Evolutionary conservation across 257 asterid genomes (phyloP).

Genomic region (Fraxinus quadrangulata): DNA sequence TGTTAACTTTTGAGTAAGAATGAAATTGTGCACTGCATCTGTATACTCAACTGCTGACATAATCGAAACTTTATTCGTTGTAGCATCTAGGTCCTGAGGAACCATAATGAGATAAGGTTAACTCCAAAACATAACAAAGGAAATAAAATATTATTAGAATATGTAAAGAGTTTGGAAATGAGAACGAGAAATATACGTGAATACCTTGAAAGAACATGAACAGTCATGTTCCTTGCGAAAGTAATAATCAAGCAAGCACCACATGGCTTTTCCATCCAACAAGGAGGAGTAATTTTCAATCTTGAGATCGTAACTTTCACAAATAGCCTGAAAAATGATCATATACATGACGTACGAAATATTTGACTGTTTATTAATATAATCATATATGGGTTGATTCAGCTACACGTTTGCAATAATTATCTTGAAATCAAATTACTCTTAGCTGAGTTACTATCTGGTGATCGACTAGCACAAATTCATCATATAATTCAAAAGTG

Average conservation of each 20-base stretch:
- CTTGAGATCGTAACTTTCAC: constrained; percentile 70
- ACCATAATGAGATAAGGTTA: constrained; percentile 23
- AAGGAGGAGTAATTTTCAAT: constrained; percentile 71
- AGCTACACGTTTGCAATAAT: not conserved
- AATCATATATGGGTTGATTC: not conserved
- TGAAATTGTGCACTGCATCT: constrained; percentile 96
- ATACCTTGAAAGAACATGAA: constrained; percentile 67
- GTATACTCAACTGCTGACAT: constrained; percentile 87
- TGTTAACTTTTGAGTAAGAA: constrained; percentile 86
- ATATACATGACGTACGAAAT: constrained; percentile 1
- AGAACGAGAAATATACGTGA: constrained; percentile 19
- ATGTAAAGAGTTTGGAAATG: constrained; percentile 3
- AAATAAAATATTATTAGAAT: not conserved
- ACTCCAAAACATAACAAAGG: not conserved
- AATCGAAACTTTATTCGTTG: constrained; percentile 63
- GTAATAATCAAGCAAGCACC: constrained; percentile 98
- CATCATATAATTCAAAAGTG: not conserved
- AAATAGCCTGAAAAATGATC: constrained; percentile 64
- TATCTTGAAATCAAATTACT: not conserved
- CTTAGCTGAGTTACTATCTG: not conserved
- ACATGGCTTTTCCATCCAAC: constrained; percentile 95
- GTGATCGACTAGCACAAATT: not conserved
- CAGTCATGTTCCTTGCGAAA: constrained; percentile 76
- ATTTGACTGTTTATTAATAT: not conserved
- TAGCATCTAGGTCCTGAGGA: constrained; percentile 54